These are phyloP conservation scores for Diplosphaera chodatii DNA, from an alignment of 139 green algal genomes.

Conservation along the genomic window DNA sequence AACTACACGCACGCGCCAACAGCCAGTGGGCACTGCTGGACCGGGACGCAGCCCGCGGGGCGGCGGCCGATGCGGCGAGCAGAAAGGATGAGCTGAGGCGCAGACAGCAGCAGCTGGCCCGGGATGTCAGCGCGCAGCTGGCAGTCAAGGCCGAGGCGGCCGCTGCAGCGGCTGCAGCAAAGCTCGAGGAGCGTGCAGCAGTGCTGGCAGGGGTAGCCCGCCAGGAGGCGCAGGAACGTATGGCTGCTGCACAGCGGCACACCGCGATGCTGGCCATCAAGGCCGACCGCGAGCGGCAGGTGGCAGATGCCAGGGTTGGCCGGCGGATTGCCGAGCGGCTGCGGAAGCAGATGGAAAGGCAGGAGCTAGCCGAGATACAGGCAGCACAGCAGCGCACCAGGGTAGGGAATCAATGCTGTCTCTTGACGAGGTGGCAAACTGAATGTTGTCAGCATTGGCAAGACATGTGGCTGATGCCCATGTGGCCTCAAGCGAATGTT, in stretches of 20 bases:
- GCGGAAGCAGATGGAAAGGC: constrained; percentile 3
- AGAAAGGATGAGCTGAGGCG: background rate
- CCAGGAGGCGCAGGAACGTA: background rate
- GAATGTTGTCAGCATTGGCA: no score
- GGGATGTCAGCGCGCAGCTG: background rate
- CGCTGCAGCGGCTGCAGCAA: background rate
- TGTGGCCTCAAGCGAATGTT: no score
- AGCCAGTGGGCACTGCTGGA: constrained; percentile 14
- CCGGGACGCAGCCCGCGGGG: background rate
- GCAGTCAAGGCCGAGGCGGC: background rate
- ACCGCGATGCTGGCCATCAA: constrained; percentile 2
- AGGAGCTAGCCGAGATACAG: constrained; percentile 1
- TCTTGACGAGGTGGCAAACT: no score
- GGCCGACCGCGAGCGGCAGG: constrained; percentile 3
- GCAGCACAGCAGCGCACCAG: background rate
- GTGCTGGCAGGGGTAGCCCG: background rate
- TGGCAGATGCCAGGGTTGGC: constrained; percentile 2
- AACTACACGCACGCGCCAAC: background rate
- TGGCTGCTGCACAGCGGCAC: background rate
- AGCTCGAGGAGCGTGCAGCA: background rate
- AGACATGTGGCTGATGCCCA: no score
- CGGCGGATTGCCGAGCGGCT: background rate
- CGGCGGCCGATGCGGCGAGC: background rate
- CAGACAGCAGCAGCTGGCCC: background rate
- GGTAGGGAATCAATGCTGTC: no score